Percentiles rank a stretch among this genome's conserved stretches.
Conservation (phyloP, 179 eudicot species). For the Drosera spatulata region DNA sequence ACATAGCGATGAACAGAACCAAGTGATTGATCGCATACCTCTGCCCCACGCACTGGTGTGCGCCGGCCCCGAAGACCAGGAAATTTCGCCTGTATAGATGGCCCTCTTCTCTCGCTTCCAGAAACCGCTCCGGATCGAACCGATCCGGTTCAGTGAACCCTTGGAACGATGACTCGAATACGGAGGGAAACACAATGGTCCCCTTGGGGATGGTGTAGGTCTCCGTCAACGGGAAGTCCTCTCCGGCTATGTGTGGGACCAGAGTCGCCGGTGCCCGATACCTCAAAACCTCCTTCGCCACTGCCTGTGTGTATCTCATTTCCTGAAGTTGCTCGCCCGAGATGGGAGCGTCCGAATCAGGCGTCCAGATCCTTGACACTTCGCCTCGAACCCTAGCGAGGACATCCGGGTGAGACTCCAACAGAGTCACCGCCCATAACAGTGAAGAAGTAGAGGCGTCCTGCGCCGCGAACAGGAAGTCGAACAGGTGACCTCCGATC, state of each 20-base stretch:
- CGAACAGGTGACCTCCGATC: slow-evolving; percentile 51
- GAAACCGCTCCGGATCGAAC: slow-evolving; percentile 78
- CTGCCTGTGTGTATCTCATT: too few relatives aligned
- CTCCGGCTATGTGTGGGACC: slow-evolving; percentile 57
- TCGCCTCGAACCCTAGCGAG: slow-evolving; percentile 36
- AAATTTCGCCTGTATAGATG: slow-evolving; percentile 42
- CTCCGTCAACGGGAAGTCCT: slow-evolving; percentile 40
- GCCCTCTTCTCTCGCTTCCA: slow-evolving; percentile 51
- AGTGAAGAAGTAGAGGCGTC: slow-evolving; percentile 78
- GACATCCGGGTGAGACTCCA: slow-evolving; percentile 53
- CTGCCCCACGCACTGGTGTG: slow-evolving; percentile 80
- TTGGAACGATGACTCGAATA: slow-evolving; percentile 14
- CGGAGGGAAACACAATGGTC: slow-evolving; percentile 60
- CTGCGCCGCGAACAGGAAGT: slow-evolving; percentile 67
- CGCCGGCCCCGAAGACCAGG: slow-evolving; percentile 66
- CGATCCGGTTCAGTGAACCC: slow-evolving; percentile 48
- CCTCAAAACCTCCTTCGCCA: slow-evolving; percentile 26
- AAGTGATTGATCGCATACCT: slow-evolving; percentile 53
- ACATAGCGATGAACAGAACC: slow-evolving; percentile 60
- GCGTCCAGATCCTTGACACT: slow-evolving; percentile 35
- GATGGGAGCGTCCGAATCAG: slow-evolving; percentile 20
- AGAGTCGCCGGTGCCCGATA: slow-evolving; percentile 58
- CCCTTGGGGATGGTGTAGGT: slow-evolving; percentile 51
- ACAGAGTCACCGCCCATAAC: slow-evolving; percentile 55
- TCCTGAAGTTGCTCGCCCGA: slow-evolving; percentile 45